Conservation (phyloP, 306 rosid genomes). For the Vachellia pachyceras region DNA sequence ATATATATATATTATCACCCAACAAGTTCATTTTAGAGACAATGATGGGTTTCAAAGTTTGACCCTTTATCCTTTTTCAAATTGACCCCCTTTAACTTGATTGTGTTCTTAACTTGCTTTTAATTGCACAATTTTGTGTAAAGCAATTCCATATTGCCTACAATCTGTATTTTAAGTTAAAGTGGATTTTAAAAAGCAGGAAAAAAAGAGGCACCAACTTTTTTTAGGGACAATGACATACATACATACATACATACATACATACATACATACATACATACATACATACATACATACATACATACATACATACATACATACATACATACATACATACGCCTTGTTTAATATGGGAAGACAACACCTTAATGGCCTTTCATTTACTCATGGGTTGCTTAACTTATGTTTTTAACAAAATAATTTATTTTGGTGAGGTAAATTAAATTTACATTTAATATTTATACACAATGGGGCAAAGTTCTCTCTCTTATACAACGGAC, state of each 20-base stretch:
- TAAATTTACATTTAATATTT: not conserved
- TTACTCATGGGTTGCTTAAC: not conserved
- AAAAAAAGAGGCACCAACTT: not conserved
- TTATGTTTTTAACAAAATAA: not conserved
- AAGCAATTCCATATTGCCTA: not conserved
- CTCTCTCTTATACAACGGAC: not conserved
- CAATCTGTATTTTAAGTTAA: conserved; percentile 6
- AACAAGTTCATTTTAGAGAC: not conserved
- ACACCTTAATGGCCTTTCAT: not conserved
- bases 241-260: too few relatives aligned
- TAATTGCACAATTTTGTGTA: not conserved
- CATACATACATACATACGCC: not conserved
- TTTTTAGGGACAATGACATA: not conserved
- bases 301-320: too few relatives aligned
- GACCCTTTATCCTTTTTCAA: not conserved
- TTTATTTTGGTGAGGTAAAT: not conserved
- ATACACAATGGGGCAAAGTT: not conserved
- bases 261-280: too few relatives aligned
- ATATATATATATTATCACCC: not conserved
- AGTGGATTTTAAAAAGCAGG: not conserved
- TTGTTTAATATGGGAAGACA: not conserved
- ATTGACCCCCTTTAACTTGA: not conserved
- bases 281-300: too few relatives aligned
- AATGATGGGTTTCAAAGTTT: conserved; percentile 8
- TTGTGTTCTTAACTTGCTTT: not conserved